phyloP scores from a whole-genome alignment of 805 yeast species.

The Spathaspora sp. region DNA sequence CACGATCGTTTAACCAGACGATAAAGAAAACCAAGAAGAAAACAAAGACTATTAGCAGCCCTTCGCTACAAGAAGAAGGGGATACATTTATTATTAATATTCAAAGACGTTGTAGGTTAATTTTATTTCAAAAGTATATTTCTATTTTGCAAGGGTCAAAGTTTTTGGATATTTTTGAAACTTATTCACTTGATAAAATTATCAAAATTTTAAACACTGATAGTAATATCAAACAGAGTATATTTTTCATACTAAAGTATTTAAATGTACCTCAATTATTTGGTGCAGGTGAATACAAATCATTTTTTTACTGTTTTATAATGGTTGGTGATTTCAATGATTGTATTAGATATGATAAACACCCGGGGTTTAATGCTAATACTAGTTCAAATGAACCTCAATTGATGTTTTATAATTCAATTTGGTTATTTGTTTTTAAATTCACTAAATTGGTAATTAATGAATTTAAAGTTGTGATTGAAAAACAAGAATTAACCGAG shows the following conservation, averaged over 20 bases:
- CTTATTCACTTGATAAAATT: background rate
- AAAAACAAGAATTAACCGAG: background rate
- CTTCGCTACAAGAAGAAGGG: background rate
- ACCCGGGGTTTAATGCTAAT: slow-evolving; percentile 23
- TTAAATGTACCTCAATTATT: background rate
- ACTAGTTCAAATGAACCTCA: background rate
- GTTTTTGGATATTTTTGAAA: slow-evolving; percentile 4
- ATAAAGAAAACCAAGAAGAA: background rate
- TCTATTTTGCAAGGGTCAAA: background rate
- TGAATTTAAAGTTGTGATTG: slow-evolving; percentile 10
- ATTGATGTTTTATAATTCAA: slow-evolving; percentile 12
- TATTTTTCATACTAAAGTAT: slow-evolving; percentile 1
- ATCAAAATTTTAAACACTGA: background rate
- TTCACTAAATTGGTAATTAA: slow-evolving; percentile 10
- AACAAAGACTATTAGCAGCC: background rate
- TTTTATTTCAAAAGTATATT: slow-evolving; percentile 1
- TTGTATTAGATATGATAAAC: slow-evolving; percentile 7
- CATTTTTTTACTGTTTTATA: slow-evolving; percentile 18
- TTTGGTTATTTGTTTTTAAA: slow-evolving; percentile 18
- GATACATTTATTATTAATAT: background rate
- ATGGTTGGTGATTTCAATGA: slow-evolving; percentile 17
- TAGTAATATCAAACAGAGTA: background rate
- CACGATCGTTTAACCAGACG: background rate
- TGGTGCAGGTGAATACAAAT: slow-evolving; percentile 2
- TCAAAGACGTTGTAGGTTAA: background rate